Evolutionary conservation across 139 green algal genomes (phyloP).

Genomic region (Chlorella vulgaris): DNA sequence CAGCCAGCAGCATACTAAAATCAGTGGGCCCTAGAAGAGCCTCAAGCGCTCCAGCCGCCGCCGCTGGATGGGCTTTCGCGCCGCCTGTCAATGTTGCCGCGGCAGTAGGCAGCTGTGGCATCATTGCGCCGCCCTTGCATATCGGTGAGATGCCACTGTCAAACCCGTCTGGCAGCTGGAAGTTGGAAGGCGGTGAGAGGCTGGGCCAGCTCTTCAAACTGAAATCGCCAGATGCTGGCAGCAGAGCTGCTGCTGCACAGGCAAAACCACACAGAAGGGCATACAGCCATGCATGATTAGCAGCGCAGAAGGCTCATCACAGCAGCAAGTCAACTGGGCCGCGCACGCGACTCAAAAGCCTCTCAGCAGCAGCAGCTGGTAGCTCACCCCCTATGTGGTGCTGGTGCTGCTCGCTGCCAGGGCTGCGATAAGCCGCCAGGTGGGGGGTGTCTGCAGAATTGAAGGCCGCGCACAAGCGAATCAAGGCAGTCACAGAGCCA

Average conservation of each 20-base stretch:
- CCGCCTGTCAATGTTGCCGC: neutral
- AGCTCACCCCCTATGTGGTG: no score
- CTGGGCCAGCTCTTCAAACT: slow-evolving; percentile 37
- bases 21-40: slow-evolving; percentile 4
- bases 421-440: no score
- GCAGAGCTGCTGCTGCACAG: slow-evolving; percentile 7
- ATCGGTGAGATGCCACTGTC: slow-evolving; percentile 15
- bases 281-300: no score
- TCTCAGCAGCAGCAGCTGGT: no score
- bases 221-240: slow-evolving; percentile 10
- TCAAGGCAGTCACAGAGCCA: no score
- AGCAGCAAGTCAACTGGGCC: no score
- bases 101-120: neutral
- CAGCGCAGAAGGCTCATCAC: no score
- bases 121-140: neutral
- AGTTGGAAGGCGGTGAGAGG: slow-evolving; percentile 34
- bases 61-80: neutral
- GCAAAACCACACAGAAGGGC: no score
- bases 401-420: no score
- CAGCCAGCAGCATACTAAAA: slow-evolving; percentile 21
- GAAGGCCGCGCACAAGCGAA: no score
- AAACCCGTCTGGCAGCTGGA: slow-evolving; percentile 37
- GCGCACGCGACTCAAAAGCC: no score
- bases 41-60: neutral
- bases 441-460: no score